Evolutionary conservation across 2,329 filamentous ascomycete species (phyloP).

Genomic region (Alternaria sp.): DNA sequence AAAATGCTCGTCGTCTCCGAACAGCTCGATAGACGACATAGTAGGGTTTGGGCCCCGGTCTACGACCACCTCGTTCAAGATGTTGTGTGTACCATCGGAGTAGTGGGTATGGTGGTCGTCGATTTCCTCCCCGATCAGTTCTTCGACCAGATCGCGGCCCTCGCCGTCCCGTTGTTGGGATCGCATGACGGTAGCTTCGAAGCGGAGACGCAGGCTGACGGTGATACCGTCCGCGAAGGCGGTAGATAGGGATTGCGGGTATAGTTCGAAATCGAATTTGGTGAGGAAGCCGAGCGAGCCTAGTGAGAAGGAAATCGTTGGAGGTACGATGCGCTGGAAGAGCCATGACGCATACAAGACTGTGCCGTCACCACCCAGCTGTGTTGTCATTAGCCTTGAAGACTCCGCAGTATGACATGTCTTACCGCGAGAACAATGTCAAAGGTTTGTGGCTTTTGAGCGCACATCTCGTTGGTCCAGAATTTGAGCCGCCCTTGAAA

Average conservation of each 20-base stretch:
- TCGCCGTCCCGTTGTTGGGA: slow-evolving; percentile 60
- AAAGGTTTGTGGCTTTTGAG: slow-evolving; percentile 79
- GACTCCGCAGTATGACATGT: background rate
- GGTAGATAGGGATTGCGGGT: slow-evolving; percentile 69
- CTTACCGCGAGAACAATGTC: slow-evolving; percentile 84
- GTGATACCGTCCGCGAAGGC: slow-evolving; percentile 85
- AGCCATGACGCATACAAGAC: slow-evolving; percentile 96
- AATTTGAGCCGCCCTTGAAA: slow-evolving; percentile 70
- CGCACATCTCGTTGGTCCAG: slow-evolving; percentile 84
- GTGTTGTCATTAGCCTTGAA: slow-evolving; percentile 6
- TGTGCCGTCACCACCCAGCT: slow-evolving; percentile 91
- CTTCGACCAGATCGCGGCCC: slow-evolving; percentile 70
- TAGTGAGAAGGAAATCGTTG: slow-evolving; percentile 87
- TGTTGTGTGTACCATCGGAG: slow-evolving; percentile 84
- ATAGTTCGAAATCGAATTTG: slow-evolving; percentile 89
- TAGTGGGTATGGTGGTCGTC: slow-evolving; percentile 85
- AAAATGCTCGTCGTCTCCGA: slow-evolving; percentile 94
- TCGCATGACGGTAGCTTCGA: slow-evolving; percentile 94
- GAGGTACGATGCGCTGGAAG: slow-evolving; percentile 93
- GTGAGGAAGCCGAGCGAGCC: slow-evolving; percentile 94
- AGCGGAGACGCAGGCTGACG: slow-evolving; percentile 83
- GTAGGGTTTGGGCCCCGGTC: slow-evolving; percentile 93
- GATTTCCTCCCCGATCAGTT: slow-evolving; percentile 83
- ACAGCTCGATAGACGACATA: slow-evolving; percentile 90
- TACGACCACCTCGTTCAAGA: slow-evolving; percentile 95